A percentile compares a stretch with the other conserved stretches of the same genome.
phyloP scores from a whole-genome alignment of 768 basidiomycete species.

The Amanita muscaria region DNA sequence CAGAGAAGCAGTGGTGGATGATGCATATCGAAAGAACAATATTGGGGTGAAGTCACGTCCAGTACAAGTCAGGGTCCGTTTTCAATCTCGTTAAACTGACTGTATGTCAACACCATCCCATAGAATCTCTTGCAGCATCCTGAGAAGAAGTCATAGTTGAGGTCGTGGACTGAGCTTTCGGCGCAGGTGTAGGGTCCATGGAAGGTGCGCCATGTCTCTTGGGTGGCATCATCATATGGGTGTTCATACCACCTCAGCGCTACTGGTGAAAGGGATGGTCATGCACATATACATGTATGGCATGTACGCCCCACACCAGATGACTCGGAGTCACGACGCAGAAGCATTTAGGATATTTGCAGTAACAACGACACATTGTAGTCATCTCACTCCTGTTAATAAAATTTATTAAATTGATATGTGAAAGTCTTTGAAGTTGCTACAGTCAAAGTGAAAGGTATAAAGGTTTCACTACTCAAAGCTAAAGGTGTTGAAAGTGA shows the following conservation, averaged over 20 bases:
- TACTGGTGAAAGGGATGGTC: slow-evolving; percentile 80
- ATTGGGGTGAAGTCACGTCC: slow-evolving; percentile 90
- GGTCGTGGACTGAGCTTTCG: no score
- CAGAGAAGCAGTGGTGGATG: slow-evolving; percentile 84
- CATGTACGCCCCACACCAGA: slow-evolving; percentile 46
- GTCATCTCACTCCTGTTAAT: no score
- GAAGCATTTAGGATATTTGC: slow-evolving; percentile 27
- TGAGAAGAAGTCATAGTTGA: no score
- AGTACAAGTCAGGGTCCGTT: slow-evolving; percentile 65
- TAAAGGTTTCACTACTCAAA: no score
- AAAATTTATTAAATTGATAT: no score
- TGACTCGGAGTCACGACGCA: slow-evolving; percentile 1
- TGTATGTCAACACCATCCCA: slow-evolving; percentile 43
- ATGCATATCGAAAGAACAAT: slow-evolving; percentile 85
- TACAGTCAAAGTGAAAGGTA: no score
- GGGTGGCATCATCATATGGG: slow-evolving; percentile 93
- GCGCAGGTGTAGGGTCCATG: no score
- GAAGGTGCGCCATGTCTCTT: no score
- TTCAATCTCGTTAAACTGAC: slow-evolving; percentile 3
- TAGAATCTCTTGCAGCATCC: no score
- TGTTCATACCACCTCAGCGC: slow-evolving; percentile 92
- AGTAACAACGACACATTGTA: neutral
- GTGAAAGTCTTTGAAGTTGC: no score
- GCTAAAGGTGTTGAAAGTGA: no score
- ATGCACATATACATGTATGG: slow-evolving; percentile 90